Evolutionary conservation across 768 basidiomycete species (phyloP).

Genomic region (Hirschioporus abietinus): DNA sequence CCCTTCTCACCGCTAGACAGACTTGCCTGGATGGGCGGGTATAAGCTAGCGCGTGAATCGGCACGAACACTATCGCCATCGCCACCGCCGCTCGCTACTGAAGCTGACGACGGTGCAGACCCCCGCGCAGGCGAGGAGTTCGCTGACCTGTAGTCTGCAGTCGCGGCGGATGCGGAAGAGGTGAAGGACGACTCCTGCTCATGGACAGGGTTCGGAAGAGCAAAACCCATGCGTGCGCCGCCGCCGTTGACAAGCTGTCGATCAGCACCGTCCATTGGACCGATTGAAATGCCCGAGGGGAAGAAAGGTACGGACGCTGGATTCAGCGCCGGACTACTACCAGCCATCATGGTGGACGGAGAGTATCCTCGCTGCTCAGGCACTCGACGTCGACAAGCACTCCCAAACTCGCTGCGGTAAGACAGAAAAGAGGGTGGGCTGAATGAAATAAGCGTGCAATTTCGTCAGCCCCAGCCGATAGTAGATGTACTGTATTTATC

Average conservation of each 20-base stretch:
- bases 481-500: not conserved
- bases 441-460: conserved; percentile 10
- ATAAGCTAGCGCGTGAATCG: conserved; percentile 15
- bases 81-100: conserved; percentile 24
- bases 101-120: conserved; percentile 4
- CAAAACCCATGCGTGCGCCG: conserved; percentile 37
- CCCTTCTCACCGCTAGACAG: conserved; percentile 34
- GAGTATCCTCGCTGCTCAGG: conserved; percentile 31
- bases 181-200: conserved; percentile 38
- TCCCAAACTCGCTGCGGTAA: conserved; percentile 10
- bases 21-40: conserved; percentile 8
- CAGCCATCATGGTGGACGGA: conserved; percentile 43
- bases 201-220: conserved; percentile 30
- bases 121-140: conserved; percentile 62
- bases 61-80: conserved; percentile 19
- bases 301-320: conserved; percentile 84
- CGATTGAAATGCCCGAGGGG: conserved; percentile 53
- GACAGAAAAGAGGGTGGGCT: conserved; percentile 15
- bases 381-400: conserved; percentile 33
- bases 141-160: conserved; percentile 61
- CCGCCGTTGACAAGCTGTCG: conserved; percentile 48
- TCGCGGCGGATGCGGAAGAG: conserved; percentile 54
- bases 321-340: conserved; percentile 72
- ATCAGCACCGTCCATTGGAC: not conserved
- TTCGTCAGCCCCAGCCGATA: conserved; percentile 8